Base-by-base conservation (phyloP, 1,139 yeast genomes). In the Pichia sp. region DNA sequence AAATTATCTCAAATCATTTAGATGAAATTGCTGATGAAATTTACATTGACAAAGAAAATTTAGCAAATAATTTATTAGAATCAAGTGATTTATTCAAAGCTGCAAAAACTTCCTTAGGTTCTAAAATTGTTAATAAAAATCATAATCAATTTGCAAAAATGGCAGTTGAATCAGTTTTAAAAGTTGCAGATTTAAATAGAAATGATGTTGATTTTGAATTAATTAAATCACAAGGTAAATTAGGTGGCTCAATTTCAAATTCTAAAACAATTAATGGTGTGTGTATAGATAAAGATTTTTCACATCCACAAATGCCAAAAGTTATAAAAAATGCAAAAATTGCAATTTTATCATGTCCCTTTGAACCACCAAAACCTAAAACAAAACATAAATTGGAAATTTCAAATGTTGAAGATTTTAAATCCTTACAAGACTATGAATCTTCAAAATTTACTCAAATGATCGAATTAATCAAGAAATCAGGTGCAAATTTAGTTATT, bases 311-410 rank as follows among this genome's bases (percentile, higher is more conserved):
- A 71, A 95, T 95, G 99, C 93, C 96, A 47, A 88, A 87, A 66
- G 71, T 71, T 51, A 79, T 93, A 46, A 76, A 79, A 55, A 87
- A 91, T 70, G 95, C 91, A 59, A 88, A 86, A 68, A 78, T 95
- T 59, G 99, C 99, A 49, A 91, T 93, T 60, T 77, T 93, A 67
- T 93, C 99, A 2, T 91, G 98, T 73, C 98, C 99, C 62, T 93
- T 93, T 68, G 99, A 93, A 74, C 99, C 99, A 44, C 99, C 99
- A 62, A 93, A 93, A 73, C 99, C 99, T 62, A 95, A 93, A 74
- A 95, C 99, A 25, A 93, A 93, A 72, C 99, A 95, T 73, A 93
- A 93, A 77, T 78, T 93, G 65, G 97, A 93, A 68, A 93, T 95
- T 58, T 81, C 93, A 22, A 74, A 86, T 25, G 97, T 90, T 27